A percentile compares a stretch with the other conserved stretches of the same genome.
phyloP scores from a whole-genome alignment of 345 rosid genomes.

The Murraya paniculata region DNA sequence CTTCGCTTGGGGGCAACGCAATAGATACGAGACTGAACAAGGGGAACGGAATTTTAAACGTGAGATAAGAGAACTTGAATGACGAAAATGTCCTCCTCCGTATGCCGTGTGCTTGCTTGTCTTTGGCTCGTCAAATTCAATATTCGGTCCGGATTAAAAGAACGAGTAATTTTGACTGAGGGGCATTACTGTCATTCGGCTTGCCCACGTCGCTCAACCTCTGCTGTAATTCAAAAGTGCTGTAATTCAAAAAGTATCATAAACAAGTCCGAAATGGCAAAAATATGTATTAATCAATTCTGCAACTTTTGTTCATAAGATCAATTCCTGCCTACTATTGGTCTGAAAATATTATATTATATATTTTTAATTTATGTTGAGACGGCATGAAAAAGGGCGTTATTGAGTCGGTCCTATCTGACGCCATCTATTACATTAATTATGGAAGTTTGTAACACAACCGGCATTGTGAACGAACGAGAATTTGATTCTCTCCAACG shows the following conservation, averaged over 20 bases:
- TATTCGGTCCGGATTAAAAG: not conserved
- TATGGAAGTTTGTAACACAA: not conserved
- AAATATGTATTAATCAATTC: too few species aligned
- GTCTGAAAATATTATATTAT: too few species aligned
- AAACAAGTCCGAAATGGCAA: too few species aligned
- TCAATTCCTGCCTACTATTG: too few species aligned
- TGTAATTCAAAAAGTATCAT: too few species aligned
- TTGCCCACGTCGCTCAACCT: not conserved
- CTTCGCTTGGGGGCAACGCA: conserved; percentile 6
- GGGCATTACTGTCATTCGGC: not conserved
- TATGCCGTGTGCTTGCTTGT: too few species aligned
- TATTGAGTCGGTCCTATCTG: not conserved
- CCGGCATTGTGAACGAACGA: not conserved
- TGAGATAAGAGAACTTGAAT: not conserved
- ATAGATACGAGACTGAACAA: not conserved
- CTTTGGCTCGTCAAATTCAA: not conserved
- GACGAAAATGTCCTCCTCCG: not conserved
- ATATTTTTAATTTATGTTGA: not conserved
- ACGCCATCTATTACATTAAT: not conserved
- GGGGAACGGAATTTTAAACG: not conserved
- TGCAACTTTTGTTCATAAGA: too few species aligned
- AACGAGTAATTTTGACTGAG: not conserved
- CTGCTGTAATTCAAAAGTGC: too few species aligned
- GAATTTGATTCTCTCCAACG: not conserved
- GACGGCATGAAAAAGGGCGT: not conserved